Conservation (phyloP, 495 filamentous ascomycete genomes). For the Tuber microsphaerosporum region DNA sequence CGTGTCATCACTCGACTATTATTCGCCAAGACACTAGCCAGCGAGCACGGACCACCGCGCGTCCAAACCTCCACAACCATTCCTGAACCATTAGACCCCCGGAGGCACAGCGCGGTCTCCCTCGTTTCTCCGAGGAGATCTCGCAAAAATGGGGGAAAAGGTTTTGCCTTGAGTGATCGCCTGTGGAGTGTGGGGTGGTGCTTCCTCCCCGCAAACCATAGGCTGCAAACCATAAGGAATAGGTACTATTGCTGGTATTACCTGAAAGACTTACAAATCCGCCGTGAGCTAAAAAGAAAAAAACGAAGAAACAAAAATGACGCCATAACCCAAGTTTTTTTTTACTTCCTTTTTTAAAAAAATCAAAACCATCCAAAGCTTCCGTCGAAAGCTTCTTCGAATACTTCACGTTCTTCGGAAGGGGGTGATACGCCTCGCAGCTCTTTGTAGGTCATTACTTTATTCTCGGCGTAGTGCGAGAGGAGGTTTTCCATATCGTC, state of each 20-base stretch:
- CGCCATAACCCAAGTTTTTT: neutral
- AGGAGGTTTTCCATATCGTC: conserved; percentile 75
- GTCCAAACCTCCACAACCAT: neutral
- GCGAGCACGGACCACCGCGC: neutral
- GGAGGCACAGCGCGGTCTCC: neutral
- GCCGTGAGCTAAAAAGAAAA: neutral
- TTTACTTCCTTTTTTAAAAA: neutral
- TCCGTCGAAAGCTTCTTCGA: conserved; percentile 51
- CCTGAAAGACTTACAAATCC: neutral
- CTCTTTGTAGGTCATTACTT: conserved; percentile 48
- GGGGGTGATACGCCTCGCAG: conserved; percentile 42
- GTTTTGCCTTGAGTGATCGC: neutral
- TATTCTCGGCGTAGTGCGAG: conserved; percentile 55
- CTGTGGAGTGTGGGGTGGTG: neutral
- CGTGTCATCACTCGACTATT: neutral
- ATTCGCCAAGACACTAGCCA: neutral
- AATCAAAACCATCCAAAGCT: conserved; percentile 51
- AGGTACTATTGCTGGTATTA: neutral
- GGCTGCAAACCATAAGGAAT: neutral
- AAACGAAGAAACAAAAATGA: neutral
- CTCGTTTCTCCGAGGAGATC: neutral
- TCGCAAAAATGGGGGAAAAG: neutral
- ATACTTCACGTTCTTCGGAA: conserved; percentile 45
- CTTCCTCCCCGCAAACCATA: neutral
- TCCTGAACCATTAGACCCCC: neutral